phyloP scores from a whole-genome alignment of 148 eudicot genomes.

The Arbutus unedo region DNA sequence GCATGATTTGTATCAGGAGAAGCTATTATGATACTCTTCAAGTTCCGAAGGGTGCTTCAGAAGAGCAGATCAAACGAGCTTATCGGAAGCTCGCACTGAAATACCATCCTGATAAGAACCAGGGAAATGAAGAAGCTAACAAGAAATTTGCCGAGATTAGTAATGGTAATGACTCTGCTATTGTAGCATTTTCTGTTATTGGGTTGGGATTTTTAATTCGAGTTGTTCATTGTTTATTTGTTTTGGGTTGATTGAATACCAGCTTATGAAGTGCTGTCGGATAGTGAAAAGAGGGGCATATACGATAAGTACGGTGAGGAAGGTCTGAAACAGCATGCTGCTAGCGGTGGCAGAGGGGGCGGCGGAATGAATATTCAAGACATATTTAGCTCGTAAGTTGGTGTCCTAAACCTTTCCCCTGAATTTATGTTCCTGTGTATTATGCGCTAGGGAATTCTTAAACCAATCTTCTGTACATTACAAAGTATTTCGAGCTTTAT shows the following conservation, averaged over 20 bases:
- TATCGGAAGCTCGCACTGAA: conserved; percentile 90
- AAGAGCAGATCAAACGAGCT: conserved; percentile 88
- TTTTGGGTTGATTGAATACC: conserved; percentile 25
- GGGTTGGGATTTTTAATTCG: not conserved
- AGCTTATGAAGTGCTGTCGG: conserved; percentile 95
- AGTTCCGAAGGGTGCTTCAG: conserved; percentile 80
- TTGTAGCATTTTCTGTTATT: not conserved
- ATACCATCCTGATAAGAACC: conserved; percentile 98
- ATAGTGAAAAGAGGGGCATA: conserved; percentile 82
- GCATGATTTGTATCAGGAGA: conserved; percentile 45
- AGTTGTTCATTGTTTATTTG: not conserved
- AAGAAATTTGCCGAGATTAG: conserved; percentile 87
- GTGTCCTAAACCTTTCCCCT: conserved; percentile 7
- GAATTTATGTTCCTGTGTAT: not conserved
- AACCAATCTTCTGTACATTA: not conserved
- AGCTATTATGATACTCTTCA: conserved; percentile 84
- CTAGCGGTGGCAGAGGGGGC: conserved; percentile 80
- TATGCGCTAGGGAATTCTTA: not conserved
- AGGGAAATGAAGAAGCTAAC: conserved; percentile 89
- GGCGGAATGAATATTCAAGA: conserved; percentile 89
- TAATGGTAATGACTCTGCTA: conserved; percentile 46
- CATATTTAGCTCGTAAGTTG: conserved; percentile 83
- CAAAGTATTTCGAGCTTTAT: not conserved
- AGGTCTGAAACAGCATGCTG: conserved; percentile 86
- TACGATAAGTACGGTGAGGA: conserved; percentile 96